phyloP scores from a whole-genome alignment of 1,139 yeast genomes.

The Zygoascus sp. region DNA sequence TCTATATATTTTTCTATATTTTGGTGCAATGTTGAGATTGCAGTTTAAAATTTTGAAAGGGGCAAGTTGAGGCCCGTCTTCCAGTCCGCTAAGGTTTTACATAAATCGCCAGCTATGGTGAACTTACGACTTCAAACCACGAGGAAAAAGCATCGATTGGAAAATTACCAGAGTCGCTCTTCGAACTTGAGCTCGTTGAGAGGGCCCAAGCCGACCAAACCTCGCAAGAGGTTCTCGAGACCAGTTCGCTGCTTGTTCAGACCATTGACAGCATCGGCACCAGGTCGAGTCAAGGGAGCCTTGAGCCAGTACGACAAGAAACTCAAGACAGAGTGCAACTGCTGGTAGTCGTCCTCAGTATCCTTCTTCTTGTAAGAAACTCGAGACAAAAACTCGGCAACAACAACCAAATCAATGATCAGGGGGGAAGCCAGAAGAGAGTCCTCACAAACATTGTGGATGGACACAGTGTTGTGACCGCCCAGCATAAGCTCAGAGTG shows the following conservation, averaged over 20 bases:
- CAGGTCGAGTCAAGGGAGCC: conserved; percentile 91
- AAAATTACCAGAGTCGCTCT: conserved; percentile 66
- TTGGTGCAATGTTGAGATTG: conserved; percentile 6
- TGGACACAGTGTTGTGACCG: conserved; percentile 90
- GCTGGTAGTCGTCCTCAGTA: conserved; percentile 48
- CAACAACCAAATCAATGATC: conserved; percentile 84
- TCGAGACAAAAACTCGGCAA: conserved; percentile 85
- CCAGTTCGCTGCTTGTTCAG: conserved; percentile 93
- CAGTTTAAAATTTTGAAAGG: background rate
- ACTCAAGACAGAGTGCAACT: conserved; percentile 79
- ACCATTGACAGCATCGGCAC: conserved; percentile 87
- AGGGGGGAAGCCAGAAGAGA: conserved; percentile 91
- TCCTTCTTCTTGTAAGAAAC: conserved; percentile 64
- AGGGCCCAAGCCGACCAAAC: conserved; percentile 85
- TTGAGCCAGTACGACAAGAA: conserved; percentile 93
- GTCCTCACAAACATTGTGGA: conserved; percentile 95
- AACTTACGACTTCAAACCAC: background rate
- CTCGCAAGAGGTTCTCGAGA: conserved; percentile 83
- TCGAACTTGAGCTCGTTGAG: conserved; percentile 90
- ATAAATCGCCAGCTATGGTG: too few relatives aligned
- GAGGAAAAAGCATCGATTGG: too few relatives aligned
- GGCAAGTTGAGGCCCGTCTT: background rate
- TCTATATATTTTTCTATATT: too few relatives aligned
- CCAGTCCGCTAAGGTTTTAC: too few relatives aligned
- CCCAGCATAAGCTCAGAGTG: conserved; percentile 96